Base-by-base conservation (phyloP, 2,329 filamentous ascomycete genomes). In the Davidsoniella virescens region DNA sequence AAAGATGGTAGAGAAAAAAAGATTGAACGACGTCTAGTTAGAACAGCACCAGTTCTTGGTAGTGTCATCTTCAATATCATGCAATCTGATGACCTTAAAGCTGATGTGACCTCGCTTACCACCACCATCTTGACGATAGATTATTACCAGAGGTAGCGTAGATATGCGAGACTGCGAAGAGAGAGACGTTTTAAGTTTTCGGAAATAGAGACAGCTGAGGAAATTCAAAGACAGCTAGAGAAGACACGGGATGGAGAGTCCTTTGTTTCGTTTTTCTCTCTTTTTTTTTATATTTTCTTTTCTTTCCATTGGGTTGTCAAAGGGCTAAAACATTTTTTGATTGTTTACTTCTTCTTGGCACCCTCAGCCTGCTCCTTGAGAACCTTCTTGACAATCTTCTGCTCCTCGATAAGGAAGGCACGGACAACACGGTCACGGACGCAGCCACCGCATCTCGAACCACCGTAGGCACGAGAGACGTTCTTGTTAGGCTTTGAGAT, bases 371-470 rank as follows among this genome's bases (percentile, higher is more conserved):
- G 86, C 79, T 96, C 90, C 84, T 95, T 95, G 69, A 96, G 80
- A 64, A 98, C 92, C 86, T 98, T 98, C 87, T 98, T 98, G 73
- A 98, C 92, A 64, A 98, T 96, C 86, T 98, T 98, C 80, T 98
- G 92, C 82, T 98, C 92, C 78, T 98, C 93, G 60, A 98, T 96
- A 70, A 98, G 75, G 83, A 98, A 98, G 58, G 92, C 92, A 63
- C 92, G 87, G 62, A 95, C 87, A 62, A 98, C 86, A 63, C 92
- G 84, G 77, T 98, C 92, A 71, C 90, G 88, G 62, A 98, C 92
- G 72, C 92, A 98, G 79, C 87, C 92, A 67, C 84, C 87, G 78
- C 92, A 98, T 80, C 92, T 86, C 64, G 88, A 95, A 66, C 92
- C 92, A 70, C 92, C 88, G 70, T 98, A 98, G 65, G 92, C 88